Evolutionary conservation across 148 eudicot genomes (phyloP), one percentile per base, ranked within the genome.

Genomic region (Hydrangea macrophylla): DNA sequence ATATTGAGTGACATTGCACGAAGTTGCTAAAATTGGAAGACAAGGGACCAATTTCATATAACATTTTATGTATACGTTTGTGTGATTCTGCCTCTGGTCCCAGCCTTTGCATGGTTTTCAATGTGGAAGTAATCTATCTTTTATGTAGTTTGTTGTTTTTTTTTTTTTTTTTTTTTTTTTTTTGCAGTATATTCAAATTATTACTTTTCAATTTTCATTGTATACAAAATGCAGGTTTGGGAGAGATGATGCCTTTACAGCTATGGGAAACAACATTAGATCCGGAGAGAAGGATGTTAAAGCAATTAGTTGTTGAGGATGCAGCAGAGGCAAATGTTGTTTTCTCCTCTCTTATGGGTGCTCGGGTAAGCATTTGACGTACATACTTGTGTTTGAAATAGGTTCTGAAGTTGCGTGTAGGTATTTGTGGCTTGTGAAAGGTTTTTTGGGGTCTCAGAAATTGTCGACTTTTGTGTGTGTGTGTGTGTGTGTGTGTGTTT

Each of bases 181-280:
- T 36, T 9, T 23, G 24, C 9, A 18, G 15, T 36, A 0, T 2
- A 2, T 32, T 6, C n/a, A 48, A 42, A 15, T n/a, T n/a, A n/a
- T n/a, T n/a, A n/a, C n/a, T n/a, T n/a, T n/a, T n/a, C n/a, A n/a
- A n/a, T 15, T 18, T 48, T 31, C 24, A 6, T 7, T 12, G 23
- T 69, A 24, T 7, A 37, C 69, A 57, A 37, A 70, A 35, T 28
- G 1, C 74, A 94, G 98, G 98, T 11, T 78, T 94, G 91, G 98
- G 98, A 27, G 98, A 94, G 70, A 94, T 94, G 98, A 94, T 94
- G 98, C 98, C 98, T 33, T 30, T 67, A 44, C 98, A 94, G 55
- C 80, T 94, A 25, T 94, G 98, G 98, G 97, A 94, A 66, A 94
- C 98, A 4, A 94, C 98, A 15, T 58, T 94, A 73, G 82, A 88